These are phyloP conservation scores for Pseudogymnoascus sp. DNA, from an alignment of 2,329 filamentous ascomycete genomes.

Conservation along the genomic window DNA sequence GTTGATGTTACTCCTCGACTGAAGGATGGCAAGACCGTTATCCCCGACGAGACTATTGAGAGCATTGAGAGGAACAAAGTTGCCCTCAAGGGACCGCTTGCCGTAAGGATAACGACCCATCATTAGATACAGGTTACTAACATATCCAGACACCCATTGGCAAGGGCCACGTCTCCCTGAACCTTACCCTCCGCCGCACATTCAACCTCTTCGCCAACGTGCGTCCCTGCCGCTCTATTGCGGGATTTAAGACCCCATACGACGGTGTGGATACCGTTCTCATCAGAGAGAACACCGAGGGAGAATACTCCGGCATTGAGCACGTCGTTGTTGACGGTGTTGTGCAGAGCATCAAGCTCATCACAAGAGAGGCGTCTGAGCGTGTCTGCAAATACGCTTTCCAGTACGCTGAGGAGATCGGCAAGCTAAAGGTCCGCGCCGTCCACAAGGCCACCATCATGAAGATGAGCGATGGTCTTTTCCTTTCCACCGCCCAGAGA, in stretches of 20 bases:
- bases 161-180: slow-evolving; percentile 98
- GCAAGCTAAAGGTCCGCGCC: slow-evolving; percentile 92
- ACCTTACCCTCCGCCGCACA: slow-evolving; percentile 94
- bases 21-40: slow-evolving; percentile 92
- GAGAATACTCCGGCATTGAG: slow-evolving; percentile 98
- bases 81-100: slow-evolving; percentile 94
- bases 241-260: slow-evolving; percentile 97
- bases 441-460: slow-evolving; percentile 99
- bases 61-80: slow-evolving; percentile 95
- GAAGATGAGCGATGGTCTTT: slow-evolving; percentile 99
- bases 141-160: slow-evolving; percentile 72
- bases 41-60: slow-evolving; percentile 84
- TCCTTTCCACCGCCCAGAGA: slow-evolving; percentile 77
- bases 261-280: slow-evolving; percentile 94
- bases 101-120: slow-evolving; percentile 49
- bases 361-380: slow-evolving; percentile 90
- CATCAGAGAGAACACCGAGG: slow-evolving; percentile 99
- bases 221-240: slow-evolving; percentile 92
- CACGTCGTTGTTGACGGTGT: slow-evolving; percentile 97
- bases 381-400: slow-evolving; percentile 95
- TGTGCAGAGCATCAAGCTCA: slow-evolving; percentile 99
- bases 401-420: slow-evolving; percentile 90
- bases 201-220: slow-evolving; percentile 99
- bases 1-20: slow-evolving; percentile 91
- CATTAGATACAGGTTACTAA: slow-evolving; percentile 15